phyloP scores from a whole-genome alignment of 2,329 filamentous ascomycete genomes.

The Fusarium tanahbumbuense region DNA sequence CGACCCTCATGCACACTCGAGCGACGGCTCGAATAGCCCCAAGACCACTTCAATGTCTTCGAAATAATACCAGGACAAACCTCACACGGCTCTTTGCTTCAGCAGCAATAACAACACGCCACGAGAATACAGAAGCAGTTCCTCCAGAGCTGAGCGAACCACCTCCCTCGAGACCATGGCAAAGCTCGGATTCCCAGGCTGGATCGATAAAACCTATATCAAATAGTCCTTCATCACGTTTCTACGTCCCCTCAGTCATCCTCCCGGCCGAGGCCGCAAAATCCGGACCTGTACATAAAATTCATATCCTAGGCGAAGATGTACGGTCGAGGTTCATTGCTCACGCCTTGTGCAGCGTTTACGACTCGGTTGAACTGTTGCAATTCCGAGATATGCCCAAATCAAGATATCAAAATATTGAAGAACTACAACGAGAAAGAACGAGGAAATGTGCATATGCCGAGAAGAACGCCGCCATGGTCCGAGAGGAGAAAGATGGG shows the following conservation, averaged over 20 bases:
- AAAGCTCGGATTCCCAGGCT: slow-evolving; percentile 13
- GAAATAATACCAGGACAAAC: slow-evolving; percentile 53
- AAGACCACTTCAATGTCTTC: slow-evolving; percentile 53
- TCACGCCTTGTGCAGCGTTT: slow-evolving; percentile 55
- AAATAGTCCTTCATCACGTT: slow-evolving; percentile 39
- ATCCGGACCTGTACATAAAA: slow-evolving; percentile 53
- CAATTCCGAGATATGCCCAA: slow-evolving; percentile 44
- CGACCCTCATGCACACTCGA: slow-evolving; percentile 55
- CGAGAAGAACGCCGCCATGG: slow-evolving; percentile 40
- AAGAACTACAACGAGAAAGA: slow-evolving; percentile 38
- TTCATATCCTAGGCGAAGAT: slow-evolving; percentile 58
- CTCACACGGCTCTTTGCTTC: slow-evolving; percentile 51
- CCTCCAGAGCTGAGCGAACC: slow-evolving; percentile 35
- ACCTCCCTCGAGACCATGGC: slow-evolving; percentile 40
- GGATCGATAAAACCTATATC: slow-evolving; percentile 25
- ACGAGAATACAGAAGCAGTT: slow-evolving; percentile 39
- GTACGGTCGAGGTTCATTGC: slow-evolving; percentile 56
- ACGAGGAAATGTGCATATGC: slow-evolving; percentile 31
- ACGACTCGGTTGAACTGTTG: slow-evolving; percentile 55
- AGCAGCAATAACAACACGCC: slow-evolving; percentile 43
- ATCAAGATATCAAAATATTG: slow-evolving; percentile 50
- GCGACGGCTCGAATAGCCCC: slow-evolving; percentile 57
- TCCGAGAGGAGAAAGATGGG: background rate
- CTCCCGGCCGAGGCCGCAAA: slow-evolving; percentile 49
- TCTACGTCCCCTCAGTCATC: slow-evolving; percentile 53